phyloP scores from a whole-genome alignment of 1,284 basidiomycete genomes.

The Fomitopsis betulina region DNA sequence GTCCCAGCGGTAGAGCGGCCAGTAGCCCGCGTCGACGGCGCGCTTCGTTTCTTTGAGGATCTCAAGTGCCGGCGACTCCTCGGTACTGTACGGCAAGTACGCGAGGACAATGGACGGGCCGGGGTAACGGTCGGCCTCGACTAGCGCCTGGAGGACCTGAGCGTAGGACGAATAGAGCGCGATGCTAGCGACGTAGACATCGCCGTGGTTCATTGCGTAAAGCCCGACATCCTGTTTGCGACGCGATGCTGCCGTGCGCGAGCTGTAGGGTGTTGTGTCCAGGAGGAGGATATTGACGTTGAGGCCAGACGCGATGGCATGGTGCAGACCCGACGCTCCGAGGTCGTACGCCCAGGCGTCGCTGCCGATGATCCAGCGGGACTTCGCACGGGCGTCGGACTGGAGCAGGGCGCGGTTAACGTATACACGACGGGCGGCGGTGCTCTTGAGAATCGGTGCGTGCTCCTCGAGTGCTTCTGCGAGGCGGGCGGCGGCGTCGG shows the following conservation, averaged over 20 bases:
- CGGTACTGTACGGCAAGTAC: slow-evolving; percentile 86
- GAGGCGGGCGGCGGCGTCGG: slow-evolving; percentile 36
- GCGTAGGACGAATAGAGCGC: slow-evolving; percentile 96
- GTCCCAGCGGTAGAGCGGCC: slow-evolving; percentile 99
- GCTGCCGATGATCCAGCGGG: slow-evolving; percentile 95
- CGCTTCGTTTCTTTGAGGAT: slow-evolving; percentile 96
- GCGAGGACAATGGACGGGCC: slow-evolving; percentile 94
- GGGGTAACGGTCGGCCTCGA: slow-evolving; percentile 88
- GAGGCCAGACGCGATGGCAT: slow-evolving; percentile 85
- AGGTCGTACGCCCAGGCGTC: slow-evolving; percentile 98
- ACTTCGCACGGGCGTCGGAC: slow-evolving; percentile 34
- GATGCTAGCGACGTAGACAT: slow-evolving; percentile 93
- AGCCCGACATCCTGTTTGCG: slow-evolving; percentile 92
- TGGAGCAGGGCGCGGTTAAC: slow-evolving; percentile 59
- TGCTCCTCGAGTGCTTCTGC: background rate
- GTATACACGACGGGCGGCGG: slow-evolving; percentile 53
- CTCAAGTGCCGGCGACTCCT: slow-evolving; percentile 79
- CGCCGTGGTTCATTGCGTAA: slow-evolving; percentile 98
- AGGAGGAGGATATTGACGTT: slow-evolving; percentile 96
- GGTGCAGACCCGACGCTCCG: slow-evolving; percentile 94
- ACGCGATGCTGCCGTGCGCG: slow-evolving; percentile 61
- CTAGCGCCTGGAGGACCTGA: slow-evolving; percentile 89
- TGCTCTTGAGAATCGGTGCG: slow-evolving; percentile 26
- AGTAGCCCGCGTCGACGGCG: slow-evolving; percentile 94
- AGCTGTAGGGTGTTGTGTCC: slow-evolving; percentile 87